Evolutionary conservation across 352 stramenopile genomes (phyloP), one percentile per base, ranked within the genome.

Genomic region (Phytophthora sansomeana): DNA sequence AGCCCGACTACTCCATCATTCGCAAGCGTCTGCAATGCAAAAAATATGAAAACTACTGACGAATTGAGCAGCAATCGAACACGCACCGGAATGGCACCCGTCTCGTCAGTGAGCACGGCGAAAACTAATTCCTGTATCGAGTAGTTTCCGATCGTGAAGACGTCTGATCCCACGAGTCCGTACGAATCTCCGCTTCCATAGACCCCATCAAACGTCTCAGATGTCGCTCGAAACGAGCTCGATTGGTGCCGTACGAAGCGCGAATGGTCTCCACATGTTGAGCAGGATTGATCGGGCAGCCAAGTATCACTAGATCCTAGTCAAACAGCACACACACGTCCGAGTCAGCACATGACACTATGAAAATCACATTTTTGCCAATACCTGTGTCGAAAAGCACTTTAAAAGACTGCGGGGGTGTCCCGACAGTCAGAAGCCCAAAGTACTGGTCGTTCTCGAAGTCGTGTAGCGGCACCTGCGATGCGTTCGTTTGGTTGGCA

Each of bases 1-100:
- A 91, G 44, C 2, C 79, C 81, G 33, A 85, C 50, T 41, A 91
- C 83, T 13, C 81, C 81, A 58, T 91, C 81, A 28, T 71, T 77
- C 46, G 75, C 58, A 41, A 91, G 85, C 1, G 24, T 57, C 70
- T 83, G 44, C 13, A 36, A 53, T n/a, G n/a, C n/a, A n/a, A n/a
- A n/a, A n/a, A n/a, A n/a, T n/a, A n/a, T n/a, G n/a, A n/a, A n/a
- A n/a, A n/a, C n/a, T n/a, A 17, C 43, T 28, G 29, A 55, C 14
- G 10, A 49, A 30, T n/a, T n/a, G n/a, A n/a, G n/a, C n/a, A n/a
- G n/a, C n/a, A 35, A 49, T 21, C 21, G 32, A 19, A 39, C 1
- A 1, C 70, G 19, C 60, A 83, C 72, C 14, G 68, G 75, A 55
- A 89, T 87, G 41, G 70, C 66, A 4, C 77, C 72, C 35, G 81